Conservation (phyloP, 345 rosid species). For the Bruguiera sexangula region DNA sequence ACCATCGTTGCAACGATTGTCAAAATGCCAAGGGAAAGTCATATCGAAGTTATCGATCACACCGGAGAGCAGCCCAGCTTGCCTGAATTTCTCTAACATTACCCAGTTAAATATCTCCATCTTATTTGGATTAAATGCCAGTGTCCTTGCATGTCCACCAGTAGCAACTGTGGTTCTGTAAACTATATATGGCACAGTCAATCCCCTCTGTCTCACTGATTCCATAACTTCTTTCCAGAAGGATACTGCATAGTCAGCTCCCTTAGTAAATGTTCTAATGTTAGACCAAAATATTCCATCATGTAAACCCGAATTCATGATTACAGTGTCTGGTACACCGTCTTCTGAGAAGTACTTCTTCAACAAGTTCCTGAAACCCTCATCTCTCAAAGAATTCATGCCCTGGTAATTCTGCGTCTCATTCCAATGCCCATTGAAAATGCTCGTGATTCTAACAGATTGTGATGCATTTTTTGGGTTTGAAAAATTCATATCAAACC, state of each 20-base stretch:
- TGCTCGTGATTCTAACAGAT: slow-evolving; percentile 78
- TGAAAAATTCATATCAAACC: slow-evolving; percentile 74
- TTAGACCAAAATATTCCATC: slow-evolving; percentile 71
- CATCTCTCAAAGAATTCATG: slow-evolving; percentile 63
- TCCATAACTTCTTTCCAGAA: slow-evolving; percentile 78
- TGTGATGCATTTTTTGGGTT: slow-evolving; percentile 66
- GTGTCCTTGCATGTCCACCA: slow-evolving; percentile 71
- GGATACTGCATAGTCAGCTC: slow-evolving; percentile 61
- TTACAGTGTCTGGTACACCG: slow-evolving; percentile 64
- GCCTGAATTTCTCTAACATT: slow-evolving; percentile 62
- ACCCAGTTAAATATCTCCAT: slow-evolving; percentile 83
- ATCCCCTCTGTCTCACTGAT: slow-evolving; percentile 53
- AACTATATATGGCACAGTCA: slow-evolving; percentile 52
- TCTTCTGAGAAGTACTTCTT: slow-evolving; percentile 70
- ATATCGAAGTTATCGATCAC: slow-evolving; percentile 85
- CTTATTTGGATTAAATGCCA: slow-evolving; percentile 81
- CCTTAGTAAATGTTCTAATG: slow-evolving; percentile 46
- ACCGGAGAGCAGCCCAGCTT: slow-evolving; percentile 53
- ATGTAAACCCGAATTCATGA: slow-evolving; percentile 89
- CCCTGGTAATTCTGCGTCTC: slow-evolving; percentile 82
- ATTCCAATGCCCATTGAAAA: slow-evolving; percentile 93
- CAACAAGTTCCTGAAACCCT: slow-evolving; percentile 56
- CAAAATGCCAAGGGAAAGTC: slow-evolving; percentile 94
- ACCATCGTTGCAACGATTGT: slow-evolving; percentile 85
- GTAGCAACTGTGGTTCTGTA: slow-evolving; percentile 83